Base-by-base conservation (phyloP, 371 early-diverging fungal genomes). In the Capillidium heterosporum region DNA sequence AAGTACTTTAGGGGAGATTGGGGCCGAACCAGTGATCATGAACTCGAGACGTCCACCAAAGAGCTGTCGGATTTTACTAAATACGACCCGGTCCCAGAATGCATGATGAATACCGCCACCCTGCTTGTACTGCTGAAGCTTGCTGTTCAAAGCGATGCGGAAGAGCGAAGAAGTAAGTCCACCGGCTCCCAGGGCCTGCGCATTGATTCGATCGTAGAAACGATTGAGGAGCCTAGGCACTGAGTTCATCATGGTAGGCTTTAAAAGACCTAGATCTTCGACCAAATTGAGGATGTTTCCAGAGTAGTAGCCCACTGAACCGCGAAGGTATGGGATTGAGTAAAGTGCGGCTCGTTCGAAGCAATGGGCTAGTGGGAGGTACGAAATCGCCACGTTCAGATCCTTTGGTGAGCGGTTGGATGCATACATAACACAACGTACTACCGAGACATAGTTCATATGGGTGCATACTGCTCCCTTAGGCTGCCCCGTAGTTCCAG, bases 161-260 rank as follows among this genome's bases (percentile, higher is more conserved):
- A 89, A 85, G 5, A 94, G 63, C 2, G 65, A 59, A 17, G 81
- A 74, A 0, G 61, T 67, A 15, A 86, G 39, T 10, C 75, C 74
- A 1, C 76, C 72, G n/a, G 83, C 81, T 42, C 76, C 69, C 21
- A 82, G 57, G 0, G 86, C 80, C 26, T 75, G 69, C 5, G 77
- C 76, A 39, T 75, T 66, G 51, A 97, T 71, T 47, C 78, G 81
- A 65, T 80, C 83, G 70, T 92, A 82, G 59, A 98, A 76, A 19
- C 89, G 72, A 75, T 91, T 92, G 53, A 93, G 71, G 49, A 96
- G 72, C 13, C 95, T 71, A 1, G 98, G 96, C 15, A 97, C 95
- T 23, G 85, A 78, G 57, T 71, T 71, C 62, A 97, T 84, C 58
- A 87, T 58, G n/a, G 85, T 87, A 2, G 98, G 98, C 47, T 72